A percentile compares a stretch with the other conserved stretches of the same genome.
These are phyloP conservation scores for Populus davidiana DNA, from an alignment of 345 rosid genomes.

Conservation along the genomic window DNA sequence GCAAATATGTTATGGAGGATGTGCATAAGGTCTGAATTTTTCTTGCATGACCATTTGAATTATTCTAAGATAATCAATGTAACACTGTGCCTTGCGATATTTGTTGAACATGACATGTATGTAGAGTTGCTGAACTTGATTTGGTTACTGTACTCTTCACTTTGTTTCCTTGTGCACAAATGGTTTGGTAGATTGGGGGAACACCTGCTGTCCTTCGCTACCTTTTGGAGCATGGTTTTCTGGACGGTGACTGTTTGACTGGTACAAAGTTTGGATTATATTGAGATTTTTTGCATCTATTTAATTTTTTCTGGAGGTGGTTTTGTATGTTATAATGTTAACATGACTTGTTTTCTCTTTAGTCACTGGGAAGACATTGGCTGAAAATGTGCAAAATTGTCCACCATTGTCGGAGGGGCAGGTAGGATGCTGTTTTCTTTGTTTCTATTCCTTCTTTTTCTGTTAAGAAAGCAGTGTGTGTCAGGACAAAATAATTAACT, in stretches of 20 bases:
- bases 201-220: constrained; percentile 67
- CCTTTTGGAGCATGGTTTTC: constrained; percentile 63
- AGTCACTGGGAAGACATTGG: constrained; percentile 95
- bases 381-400: constrained; percentile 65
- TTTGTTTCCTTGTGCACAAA: not conserved
- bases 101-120: not conserved
- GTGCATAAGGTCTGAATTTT: constrained; percentile 69
- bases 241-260: constrained; percentile 72
- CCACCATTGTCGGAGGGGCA: constrained; percentile 74
- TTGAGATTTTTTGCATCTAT: constrained; percentile 3
- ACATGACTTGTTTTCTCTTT: constrained; percentile 14
- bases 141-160: not conserved
- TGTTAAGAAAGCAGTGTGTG: not conserved
- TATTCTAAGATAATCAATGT: not conserved
- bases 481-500: not conserved
- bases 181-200: constrained; percentile 59
- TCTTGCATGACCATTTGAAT: constrained; percentile 4
- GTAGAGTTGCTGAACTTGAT: not conserved
- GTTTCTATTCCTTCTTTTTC: not conserved
- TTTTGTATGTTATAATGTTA: not conserved
- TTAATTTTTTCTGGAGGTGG: constrained; percentile 3
- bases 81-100: not conserved
- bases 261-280: constrained; percentile 37
- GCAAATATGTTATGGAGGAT: constrained; percentile 97
- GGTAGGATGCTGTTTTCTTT: constrained; percentile 36